These are phyloP conservation scores for Coleophoma cylindrospora DNA, from an alignment of 2,329 filamentous ascomycete species.

Conservation along the genomic window DNA sequence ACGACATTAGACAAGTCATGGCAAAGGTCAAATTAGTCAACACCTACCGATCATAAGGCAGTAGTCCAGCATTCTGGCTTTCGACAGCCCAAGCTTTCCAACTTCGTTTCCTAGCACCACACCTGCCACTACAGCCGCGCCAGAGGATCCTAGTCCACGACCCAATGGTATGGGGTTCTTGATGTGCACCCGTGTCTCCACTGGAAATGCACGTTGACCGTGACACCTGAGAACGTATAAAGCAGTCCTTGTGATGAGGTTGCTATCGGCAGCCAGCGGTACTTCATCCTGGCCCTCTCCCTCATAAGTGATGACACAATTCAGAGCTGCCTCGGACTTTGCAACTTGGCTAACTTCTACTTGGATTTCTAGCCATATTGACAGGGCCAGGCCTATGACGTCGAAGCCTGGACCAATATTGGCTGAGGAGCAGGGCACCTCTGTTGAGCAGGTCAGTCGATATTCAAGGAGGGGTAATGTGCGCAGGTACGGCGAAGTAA, in stretches of 20 bases:
- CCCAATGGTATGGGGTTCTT: conserved; percentile 93
- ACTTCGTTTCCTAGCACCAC: conserved; percentile 91
- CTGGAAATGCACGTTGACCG: conserved; percentile 76
- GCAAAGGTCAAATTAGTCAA: background rate
- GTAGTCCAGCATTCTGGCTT: conserved; percentile 86
- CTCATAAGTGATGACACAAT: conserved; percentile 90
- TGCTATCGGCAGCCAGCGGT: conserved; percentile 76
- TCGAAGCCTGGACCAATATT: conserved; percentile 98
- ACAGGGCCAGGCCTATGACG: conserved; percentile 91
- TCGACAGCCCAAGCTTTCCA: conserved; percentile 70
- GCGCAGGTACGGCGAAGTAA: no score
- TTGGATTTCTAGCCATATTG: conserved; percentile 85
- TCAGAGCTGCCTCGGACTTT: conserved; percentile 58
- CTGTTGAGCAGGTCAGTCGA: conserved; percentile 6
- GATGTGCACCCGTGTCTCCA: conserved; percentile 87
- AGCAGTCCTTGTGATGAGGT: conserved; percentile 90
- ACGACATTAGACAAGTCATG: background rate
- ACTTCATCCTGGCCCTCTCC: conserved; percentile 68
- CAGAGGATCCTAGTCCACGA: conserved; percentile 88
- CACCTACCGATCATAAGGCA: conserved; percentile 86
- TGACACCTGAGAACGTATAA: conserved; percentile 94
- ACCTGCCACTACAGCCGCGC: conserved; percentile 90
- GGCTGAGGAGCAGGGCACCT: conserved; percentile 88
- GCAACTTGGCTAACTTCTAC: conserved; percentile 67
- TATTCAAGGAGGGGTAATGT: no score